Conservation (phyloP, 2,329 filamentous ascomycete species). For the Myriosclerotinia duriaeana region DNA sequence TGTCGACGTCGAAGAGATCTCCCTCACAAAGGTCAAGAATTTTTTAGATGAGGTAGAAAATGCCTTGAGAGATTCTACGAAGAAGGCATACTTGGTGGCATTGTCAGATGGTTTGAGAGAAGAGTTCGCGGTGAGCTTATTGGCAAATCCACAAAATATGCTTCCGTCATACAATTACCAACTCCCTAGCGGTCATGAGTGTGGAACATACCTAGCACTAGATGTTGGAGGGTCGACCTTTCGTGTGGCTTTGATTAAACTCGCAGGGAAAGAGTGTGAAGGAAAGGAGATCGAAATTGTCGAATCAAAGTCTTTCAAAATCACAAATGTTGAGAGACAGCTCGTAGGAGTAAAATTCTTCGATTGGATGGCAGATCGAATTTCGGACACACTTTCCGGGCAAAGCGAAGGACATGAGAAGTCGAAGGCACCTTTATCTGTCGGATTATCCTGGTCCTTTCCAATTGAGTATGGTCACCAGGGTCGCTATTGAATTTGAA, state of each 20-base stretch:
- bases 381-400: conserved; percentile 55
- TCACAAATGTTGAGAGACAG: conserved; percentile 55
- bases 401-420: conserved; percentile 45
- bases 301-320: conserved; percentile 56
- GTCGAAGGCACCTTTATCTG: conserved; percentile 47
- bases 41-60: conserved; percentile 59
- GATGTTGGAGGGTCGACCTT: conserved; percentile 71
- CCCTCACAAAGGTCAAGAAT: conserved; percentile 39
- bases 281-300: conserved; percentile 52
- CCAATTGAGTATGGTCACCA: conserved; percentile 59
- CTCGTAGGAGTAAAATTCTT: conserved; percentile 62
- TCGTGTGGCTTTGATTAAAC: conserved; percentile 62
- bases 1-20: conserved; percentile 27
- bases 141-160: conserved; percentile 58
- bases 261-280: conserved; percentile 49
- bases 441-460: conserved; percentile 69
- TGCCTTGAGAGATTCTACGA: conserved; percentile 51
- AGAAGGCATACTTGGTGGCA: conserved; percentile 44
- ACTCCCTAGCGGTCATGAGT: conserved; percentile 59
- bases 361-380: conserved; percentile 65
- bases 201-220: conserved; percentile 59
- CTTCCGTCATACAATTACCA: conserved; percentile 65
- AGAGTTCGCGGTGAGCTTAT: conserved; percentile 55
- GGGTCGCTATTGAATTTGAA: conserved; percentile 28
- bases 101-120: conserved; percentile 53